phyloP scores from a whole-genome alignment of 2,329 filamentous ascomycete species.

The Xylariaceae sp. region DNA sequence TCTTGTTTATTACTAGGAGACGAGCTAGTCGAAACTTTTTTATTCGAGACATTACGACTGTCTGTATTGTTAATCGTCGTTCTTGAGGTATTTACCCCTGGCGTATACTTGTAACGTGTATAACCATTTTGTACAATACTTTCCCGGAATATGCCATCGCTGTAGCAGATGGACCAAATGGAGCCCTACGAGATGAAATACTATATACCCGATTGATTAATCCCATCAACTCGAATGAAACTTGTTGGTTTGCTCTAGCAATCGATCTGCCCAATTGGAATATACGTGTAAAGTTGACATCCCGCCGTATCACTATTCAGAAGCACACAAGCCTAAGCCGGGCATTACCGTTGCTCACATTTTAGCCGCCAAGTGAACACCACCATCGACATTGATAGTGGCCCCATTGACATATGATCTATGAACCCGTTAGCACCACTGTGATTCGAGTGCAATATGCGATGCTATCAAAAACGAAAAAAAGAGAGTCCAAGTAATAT shows the following conservation, averaged over 20 bases:
- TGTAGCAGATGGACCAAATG: slow-evolving; percentile 1
- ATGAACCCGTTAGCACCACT: slow-evolving; percentile 2
- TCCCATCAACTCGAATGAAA: neutral
- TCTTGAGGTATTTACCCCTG: no score
- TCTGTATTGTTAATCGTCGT: no score
- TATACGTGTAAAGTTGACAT: no score
- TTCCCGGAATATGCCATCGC: neutral
- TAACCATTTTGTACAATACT: slow-evolving; percentile 5
- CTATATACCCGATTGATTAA: slow-evolving; percentile 10
- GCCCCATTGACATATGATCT: slow-evolving; percentile 68
- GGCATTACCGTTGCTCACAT: slow-evolving; percentile 44
- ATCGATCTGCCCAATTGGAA: no score
- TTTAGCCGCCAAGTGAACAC: slow-evolving; percentile 53
- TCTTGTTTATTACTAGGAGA: no score
- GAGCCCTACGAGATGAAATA: neutral
- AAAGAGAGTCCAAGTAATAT: neutral
- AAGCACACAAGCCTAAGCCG: neutral
- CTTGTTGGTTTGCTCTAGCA: neutral
- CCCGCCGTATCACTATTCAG: no score
- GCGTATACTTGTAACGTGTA: no score
- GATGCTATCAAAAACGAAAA: no score
- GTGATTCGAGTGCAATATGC: no score
- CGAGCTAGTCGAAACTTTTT: no score
- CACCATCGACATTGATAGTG: slow-evolving; percentile 67
- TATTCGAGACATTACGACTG: no score